These are phyloP conservation scores for Pyricularia pennisetigena DNA, from an alignment of 2,329 filamentous ascomycete genomes.

Conservation along the genomic window DNA sequence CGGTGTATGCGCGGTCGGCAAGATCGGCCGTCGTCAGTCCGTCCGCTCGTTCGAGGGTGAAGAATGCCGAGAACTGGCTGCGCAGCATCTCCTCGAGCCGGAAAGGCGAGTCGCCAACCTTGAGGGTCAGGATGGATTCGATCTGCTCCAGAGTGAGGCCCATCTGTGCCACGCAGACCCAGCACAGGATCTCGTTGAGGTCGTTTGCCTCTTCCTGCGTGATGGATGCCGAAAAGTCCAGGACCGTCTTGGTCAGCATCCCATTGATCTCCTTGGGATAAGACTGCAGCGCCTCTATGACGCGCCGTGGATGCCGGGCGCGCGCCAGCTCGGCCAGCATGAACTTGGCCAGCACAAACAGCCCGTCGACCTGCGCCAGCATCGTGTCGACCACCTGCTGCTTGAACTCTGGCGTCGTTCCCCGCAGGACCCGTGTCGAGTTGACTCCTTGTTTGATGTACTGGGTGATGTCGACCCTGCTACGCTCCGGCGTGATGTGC, in stretches of 20 bases:
- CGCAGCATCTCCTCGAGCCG: conserved; percentile 4
- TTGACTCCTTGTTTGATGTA: conserved; percentile 3
- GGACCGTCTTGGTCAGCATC: conserved; percentile 4
- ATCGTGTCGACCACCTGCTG: not conserved
- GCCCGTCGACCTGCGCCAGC: conserved; percentile 3
- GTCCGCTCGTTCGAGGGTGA: conserved; percentile 2
- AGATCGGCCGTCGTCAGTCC: conserved; percentile 4
- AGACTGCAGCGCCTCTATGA: not conserved
- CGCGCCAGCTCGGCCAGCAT: conserved; percentile 2
- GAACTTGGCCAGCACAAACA: conserved; percentile 5
- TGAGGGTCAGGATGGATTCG: not conserved
- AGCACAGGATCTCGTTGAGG: conserved; percentile 4
- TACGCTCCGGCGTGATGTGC: conserved; percentile 4
- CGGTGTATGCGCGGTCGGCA: not conserved
- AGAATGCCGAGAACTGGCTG: conserved; percentile 1
- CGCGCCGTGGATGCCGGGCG: not conserved
- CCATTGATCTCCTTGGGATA: conserved; percentile 5
- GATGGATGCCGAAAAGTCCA: conserved; percentile 2
- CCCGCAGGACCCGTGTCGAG: not conserved
- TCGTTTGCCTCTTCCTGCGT: not conserved
- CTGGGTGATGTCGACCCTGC: not conserved
- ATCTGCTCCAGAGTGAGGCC: conserved; percentile 4
- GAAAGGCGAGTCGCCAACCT: not conserved
- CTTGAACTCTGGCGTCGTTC: not conserved
- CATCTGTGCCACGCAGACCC: conserved; percentile 5